Evolutionary conservation across 805 yeast genomes (phyloP), one percentile per base, ranked within the genome.

Genomic region (Candida railenensis): DNA sequence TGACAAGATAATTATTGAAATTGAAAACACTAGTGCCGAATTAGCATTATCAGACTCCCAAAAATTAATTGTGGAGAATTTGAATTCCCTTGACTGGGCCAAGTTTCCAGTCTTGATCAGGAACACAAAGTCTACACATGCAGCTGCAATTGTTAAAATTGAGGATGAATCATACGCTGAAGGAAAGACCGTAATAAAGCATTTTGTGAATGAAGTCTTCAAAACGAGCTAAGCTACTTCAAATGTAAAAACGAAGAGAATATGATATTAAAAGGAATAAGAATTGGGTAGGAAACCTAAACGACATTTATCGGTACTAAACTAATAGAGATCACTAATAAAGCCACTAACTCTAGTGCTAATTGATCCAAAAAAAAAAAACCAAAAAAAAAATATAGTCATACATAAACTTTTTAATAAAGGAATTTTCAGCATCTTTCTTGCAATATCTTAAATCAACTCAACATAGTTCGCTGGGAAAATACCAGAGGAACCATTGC

Each of bases 391-490:
- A 25, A 25, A 25, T 11, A 25, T 25, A 25, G 30, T 25, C 9
- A 22, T 39, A 28, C 42, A 39, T 21, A 39, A 28, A 21, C 34
- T 22, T 39, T 22, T 39, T 11, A 25, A 7, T 5, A 25, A 25
- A 25, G 5, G 30, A 11, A 25, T 7, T 25, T 25, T 5, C 11
- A 25, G 11, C 9, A 11, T 25, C 19, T n/a, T 14, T 15, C n/a
- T 38, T 38, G 21, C 14, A 12, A 18, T 34, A 5, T 16, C 14
- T 48, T 61, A 85, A 44, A 82, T 79, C 57, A 91, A 67, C 62
- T 91, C 96, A 37, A 92, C 97, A 61, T 92, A 92, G 64, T 92
- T 92, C 2, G 99, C 99, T 8, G 99, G 99, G 78, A 92, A 92
- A 19, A 91, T 91, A 37, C 99, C 99, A 57, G 88, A 89, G 50